Conservation (phyloP, 768 basidiomycete genomes). For the Xerocomus spinulosus region DNA sequence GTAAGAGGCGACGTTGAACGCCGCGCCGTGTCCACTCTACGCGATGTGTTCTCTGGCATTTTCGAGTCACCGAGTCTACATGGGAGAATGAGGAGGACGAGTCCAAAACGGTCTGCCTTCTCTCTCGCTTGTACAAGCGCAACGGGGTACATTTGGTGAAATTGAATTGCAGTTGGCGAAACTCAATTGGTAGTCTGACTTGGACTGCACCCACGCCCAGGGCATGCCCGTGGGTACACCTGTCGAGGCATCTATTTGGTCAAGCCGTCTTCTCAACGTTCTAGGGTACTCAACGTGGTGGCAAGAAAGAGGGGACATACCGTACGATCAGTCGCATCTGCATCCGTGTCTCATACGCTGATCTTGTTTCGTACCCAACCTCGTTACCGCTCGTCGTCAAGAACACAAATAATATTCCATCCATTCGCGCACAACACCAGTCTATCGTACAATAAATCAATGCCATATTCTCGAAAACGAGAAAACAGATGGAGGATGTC, state of each 20-base stretch:
- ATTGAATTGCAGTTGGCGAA: constrained; percentile 17
- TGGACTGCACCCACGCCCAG: background rate
- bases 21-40: no score
- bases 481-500: constrained; percentile 19
- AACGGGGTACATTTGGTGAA: no score
- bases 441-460: constrained; percentile 36
- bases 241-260: no score
- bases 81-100: no score
- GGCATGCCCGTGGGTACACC: background rate
- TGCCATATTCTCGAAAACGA: constrained; percentile 28
- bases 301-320: no score
- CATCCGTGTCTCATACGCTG: background rate
- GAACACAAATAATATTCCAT: constrained; percentile 31
- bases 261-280: background rate
- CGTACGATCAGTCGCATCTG: background rate
- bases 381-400: constrained; percentile 19
- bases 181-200: constrained; percentile 8
- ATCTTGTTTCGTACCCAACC: background rate
- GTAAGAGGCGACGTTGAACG: background rate
- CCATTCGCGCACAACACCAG: constrained; percentile 17
- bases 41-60: no score
- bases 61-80: no score
- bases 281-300: background rate
- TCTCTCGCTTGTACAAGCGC: background rate
- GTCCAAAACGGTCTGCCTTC: no score